phyloP scores from a whole-genome alignment of 345 rosid genomes.

The Barbarea vulgaris region DNA sequence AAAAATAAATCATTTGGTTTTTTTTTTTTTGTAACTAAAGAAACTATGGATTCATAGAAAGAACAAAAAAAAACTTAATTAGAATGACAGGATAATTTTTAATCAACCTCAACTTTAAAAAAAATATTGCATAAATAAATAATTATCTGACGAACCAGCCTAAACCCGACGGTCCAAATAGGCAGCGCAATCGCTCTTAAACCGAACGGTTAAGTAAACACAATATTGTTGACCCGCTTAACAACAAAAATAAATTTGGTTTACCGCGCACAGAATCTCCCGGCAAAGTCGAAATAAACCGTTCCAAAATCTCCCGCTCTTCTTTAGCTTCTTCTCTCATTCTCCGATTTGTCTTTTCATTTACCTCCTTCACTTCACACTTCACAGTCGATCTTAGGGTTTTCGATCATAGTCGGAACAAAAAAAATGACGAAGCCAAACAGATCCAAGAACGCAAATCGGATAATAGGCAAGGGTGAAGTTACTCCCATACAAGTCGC shows the following conservation, averaged over 20 bases:
- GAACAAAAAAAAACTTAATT: too few species aligned
- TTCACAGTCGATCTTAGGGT: background rate
- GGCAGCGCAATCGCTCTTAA: background rate
- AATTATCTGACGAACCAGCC: background rate
- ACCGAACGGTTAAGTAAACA: conserved; percentile 9
- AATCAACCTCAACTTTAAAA: too few species aligned
- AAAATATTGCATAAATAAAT: too few species aligned
- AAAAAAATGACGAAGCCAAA: conserved; percentile 64
- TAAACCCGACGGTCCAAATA: background rate
- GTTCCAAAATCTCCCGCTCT: conserved; percentile 36
- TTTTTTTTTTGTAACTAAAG: too few species aligned
- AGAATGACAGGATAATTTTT: background rate
- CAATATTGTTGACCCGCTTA: background rate
- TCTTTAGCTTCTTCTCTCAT: background rate
- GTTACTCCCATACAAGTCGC: conserved; percentile 92
- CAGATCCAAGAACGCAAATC: conserved; percentile 50
- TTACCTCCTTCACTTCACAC: background rate
- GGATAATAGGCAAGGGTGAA: conserved; percentile 65
- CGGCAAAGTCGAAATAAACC: conserved; percentile 40
- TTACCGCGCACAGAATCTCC: conserved; percentile 31
- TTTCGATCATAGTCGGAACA: background rate
- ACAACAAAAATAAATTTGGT: background rate
- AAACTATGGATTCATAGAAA: background rate
- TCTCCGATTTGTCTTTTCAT: background rate
- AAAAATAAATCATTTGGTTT: too few species aligned